These are phyloP conservation scores for Candida palmyrensis DNA, from an alignment of 805 yeast species.

Conservation along the genomic window DNA sequence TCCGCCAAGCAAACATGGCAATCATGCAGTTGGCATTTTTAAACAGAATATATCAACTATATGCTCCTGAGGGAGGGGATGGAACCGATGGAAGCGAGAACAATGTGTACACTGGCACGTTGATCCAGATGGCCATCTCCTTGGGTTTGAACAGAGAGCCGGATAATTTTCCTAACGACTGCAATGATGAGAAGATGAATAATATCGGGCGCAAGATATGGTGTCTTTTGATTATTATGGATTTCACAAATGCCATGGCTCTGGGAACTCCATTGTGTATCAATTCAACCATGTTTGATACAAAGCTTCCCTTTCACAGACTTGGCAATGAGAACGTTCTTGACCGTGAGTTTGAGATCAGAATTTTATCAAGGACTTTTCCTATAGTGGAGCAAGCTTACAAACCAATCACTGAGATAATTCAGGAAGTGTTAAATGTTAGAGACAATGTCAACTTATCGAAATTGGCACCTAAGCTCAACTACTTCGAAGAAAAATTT, in stretches of 20 bases:
- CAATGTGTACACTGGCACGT: conserved; percentile 49
- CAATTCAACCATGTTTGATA: conserved; percentile 39
- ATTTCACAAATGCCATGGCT: conserved; percentile 36
- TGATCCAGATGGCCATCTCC: conserved; percentile 62
- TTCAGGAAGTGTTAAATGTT: conserved; percentile 12
- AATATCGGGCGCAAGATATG: conserved; percentile 57
- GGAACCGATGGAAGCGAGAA: conserved; percentile 55
- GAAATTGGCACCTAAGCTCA: conserved; percentile 10
- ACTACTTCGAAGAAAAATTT: conserved; percentile 9
- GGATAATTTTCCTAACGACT: conserved; percentile 30
- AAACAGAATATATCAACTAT: conserved; percentile 44
- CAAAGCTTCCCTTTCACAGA: conserved; percentile 36
- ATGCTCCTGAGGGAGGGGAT: conserved; percentile 53
- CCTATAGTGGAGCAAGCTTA: conserved; percentile 8
- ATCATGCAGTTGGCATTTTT: conserved; percentile 51
- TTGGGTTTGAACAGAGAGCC: conserved; percentile 71
- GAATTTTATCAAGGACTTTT: conserved; percentile 5
- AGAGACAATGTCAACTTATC: conserved; percentile 11
- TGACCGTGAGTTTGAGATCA: conserved; percentile 6
- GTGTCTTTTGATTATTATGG: conserved; percentile 44
- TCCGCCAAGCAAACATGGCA: conserved; percentile 39
- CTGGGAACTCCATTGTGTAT: conserved; percentile 42
- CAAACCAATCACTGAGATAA: conserved; percentile 9
- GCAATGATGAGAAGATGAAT: conserved; percentile 17
- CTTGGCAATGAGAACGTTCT: conserved; percentile 7